Conservation (phyloP, 371 early-diverging fungal genomes). For the Saksenaea vasiformis region DNA sequence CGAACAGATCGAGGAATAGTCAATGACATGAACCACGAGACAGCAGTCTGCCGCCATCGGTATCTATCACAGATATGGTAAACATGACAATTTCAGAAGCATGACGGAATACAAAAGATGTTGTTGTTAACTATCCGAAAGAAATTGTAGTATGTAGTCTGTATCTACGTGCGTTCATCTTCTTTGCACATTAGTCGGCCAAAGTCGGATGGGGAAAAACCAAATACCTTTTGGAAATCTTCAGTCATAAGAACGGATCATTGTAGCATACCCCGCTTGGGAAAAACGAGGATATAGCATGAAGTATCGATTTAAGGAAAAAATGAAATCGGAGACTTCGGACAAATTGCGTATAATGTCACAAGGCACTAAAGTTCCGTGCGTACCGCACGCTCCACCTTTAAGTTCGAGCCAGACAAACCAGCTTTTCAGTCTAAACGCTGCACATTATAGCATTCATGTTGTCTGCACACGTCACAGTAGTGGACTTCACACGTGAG, state of each 20-base stretch:
- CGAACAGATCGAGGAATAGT: background rate
- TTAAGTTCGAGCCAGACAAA: constrained; percentile 1
- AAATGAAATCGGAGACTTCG: background rate
- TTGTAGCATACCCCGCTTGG: no score
- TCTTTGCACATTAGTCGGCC: no score
- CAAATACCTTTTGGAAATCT: no score
- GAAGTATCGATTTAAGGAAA: background rate
- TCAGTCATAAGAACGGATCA: no score
- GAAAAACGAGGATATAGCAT: no score
- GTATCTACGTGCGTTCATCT: no score
- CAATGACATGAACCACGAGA: background rate
- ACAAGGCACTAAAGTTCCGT: background rate
- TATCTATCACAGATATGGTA: background rate
- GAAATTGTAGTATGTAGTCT: no score
- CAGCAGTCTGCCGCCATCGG: background rate
- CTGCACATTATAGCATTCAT: background rate
- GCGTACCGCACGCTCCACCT: background rate
- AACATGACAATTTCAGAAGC: background rate
- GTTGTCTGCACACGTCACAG: background rate
- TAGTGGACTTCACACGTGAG: no score
- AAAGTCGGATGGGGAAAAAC: no score
- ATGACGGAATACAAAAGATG: background rate
- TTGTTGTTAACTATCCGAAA: no score
- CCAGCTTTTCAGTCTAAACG: background rate
- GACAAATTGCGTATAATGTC: background rate